Conservation (phyloP, 768 basidiomycete species). For the Daedaleopsis nitida region DNA sequence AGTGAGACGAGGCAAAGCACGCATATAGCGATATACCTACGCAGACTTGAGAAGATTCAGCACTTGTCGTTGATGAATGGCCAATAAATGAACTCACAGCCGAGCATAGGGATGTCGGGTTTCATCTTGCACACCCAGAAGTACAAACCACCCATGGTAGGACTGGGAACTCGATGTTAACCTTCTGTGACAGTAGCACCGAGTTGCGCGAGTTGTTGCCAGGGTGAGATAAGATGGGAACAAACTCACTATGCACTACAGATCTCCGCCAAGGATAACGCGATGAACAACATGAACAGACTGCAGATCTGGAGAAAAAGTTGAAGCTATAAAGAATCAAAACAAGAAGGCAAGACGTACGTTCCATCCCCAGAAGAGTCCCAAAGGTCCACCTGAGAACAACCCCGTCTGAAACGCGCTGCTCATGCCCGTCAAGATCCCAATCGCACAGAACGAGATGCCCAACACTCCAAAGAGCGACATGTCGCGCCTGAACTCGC, state of each 20-base stretch:
- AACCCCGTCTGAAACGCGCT: constrained; percentile 61
- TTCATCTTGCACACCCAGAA: constrained; percentile 69
- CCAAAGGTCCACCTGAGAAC: constrained; percentile 58
- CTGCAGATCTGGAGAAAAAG: constrained; percentile 46
- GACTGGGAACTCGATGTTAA: constrained; percentile 31
- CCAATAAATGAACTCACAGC: constrained; percentile 40
- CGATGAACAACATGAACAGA: constrained; percentile 59
- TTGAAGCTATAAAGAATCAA: neutral
- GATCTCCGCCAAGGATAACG: constrained; percentile 57
- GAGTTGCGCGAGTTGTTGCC: neutral
- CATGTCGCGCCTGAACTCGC: constrained; percentile 61
- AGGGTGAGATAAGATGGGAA: neutral
- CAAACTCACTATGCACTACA: constrained; percentile 55
- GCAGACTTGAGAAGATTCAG: constrained; percentile 14
- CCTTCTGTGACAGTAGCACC: too few species aligned
- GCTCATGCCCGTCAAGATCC: constrained; percentile 62
- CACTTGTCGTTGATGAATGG: too few species aligned
- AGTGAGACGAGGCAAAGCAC: constrained; percentile 14
- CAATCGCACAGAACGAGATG: constrained; percentile 61
- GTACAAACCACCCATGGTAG: constrained; percentile 60
- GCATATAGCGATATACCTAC: neutral
- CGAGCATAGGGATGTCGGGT: constrained; percentile 51
- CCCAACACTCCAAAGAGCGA: constrained; percentile 60
- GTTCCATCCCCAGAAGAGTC: constrained; percentile 67
- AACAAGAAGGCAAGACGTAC: constrained; percentile 33